Conservation (phyloP, 768 basidiomycete genomes). For the Hortiboletus flavorubellus region DNA sequence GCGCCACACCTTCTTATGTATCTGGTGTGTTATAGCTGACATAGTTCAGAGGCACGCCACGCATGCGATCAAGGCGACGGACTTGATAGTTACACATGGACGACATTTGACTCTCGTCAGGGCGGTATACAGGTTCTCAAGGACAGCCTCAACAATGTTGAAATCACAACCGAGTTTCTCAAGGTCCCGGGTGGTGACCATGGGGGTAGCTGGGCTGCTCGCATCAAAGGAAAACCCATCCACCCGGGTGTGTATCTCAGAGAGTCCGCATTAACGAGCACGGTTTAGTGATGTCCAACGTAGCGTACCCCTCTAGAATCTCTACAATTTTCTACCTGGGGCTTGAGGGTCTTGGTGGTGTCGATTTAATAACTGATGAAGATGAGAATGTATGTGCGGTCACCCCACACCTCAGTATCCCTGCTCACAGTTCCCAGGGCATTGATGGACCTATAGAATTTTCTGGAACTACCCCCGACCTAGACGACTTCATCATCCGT, state of each 20-base stretch:
- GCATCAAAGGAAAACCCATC: conserved; percentile 80
- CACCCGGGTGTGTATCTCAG: conserved; percentile 43
- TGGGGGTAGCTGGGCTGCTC: conserved; percentile 87
- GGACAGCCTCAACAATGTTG: conserved; percentile 80
- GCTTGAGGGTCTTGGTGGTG: conserved; percentile 78
- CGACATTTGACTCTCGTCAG: conserved; percentile 79
- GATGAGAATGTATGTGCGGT: conserved; percentile 60
- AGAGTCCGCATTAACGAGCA: neutral
- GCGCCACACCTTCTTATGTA: conserved; percentile 29
- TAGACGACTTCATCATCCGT: conserved; percentile 80
- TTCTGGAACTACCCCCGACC: conserved; percentile 67
- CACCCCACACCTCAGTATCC: neutral
- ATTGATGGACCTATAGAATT: conserved; percentile 67
- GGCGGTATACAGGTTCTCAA: conserved; percentile 84
- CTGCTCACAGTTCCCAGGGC: conserved; percentile 49
- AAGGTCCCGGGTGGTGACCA: conserved; percentile 81
- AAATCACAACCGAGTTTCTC: conserved; percentile 79
- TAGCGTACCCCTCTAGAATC: conserved; percentile 52
- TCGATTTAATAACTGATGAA: conserved; percentile 77
- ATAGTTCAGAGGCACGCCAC: conserved; percentile 65
- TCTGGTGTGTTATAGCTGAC: neutral
- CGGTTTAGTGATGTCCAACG: conserved; percentile 25
- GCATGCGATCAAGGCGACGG: conserved; percentile 86
- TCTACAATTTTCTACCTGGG: conserved; percentile 87
- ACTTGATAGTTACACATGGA: conserved; percentile 82